These are phyloP conservation scores for Endotrypanum monterogeii DNA, from an alignment of 208 protist genomes.

Conservation along the genomic window DNA sequence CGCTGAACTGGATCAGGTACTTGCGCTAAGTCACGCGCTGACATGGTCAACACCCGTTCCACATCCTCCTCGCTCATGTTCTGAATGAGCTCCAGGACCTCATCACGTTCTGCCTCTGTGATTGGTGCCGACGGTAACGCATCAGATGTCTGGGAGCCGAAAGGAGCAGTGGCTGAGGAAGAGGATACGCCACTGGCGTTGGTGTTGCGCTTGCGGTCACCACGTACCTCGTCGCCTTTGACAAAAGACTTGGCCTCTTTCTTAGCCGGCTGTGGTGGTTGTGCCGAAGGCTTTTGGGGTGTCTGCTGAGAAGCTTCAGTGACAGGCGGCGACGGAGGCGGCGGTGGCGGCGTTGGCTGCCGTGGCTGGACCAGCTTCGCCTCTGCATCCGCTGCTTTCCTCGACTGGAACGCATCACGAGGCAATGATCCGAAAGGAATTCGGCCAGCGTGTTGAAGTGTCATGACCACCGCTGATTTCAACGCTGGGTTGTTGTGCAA, in stretches of 20 bases:
- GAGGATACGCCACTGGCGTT: conserved; percentile 1
- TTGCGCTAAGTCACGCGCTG: conserved; percentile 57
- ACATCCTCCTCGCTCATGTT: conserved; percentile 83
- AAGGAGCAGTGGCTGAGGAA: background rate
- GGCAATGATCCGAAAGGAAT: conserved; percentile 53
- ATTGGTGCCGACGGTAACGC: conserved; percentile 10
- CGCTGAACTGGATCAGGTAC: conserved; percentile 64
- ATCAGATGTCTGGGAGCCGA: background rate
- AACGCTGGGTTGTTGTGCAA: conserved; percentile 74
- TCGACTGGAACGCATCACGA: conserved; percentile 44
- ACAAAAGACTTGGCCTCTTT: background rate
- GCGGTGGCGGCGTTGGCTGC: background rate
- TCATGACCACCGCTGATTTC: conserved; percentile 70
- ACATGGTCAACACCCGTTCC: conserved; percentile 70
- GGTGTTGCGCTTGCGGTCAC: background rate
- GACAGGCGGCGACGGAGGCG: background rate
- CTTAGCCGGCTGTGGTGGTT: background rate
- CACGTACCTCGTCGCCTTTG: background rate
- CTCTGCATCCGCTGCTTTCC: background rate
- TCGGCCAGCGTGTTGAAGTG: conserved; percentile 82
- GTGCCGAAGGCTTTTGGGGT: background rate
- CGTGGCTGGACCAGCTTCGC: conserved; percentile 4
- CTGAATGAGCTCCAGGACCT: conserved; percentile 76
- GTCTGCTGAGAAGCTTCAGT: background rate
- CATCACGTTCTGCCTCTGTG: conserved; percentile 54